A percentile compares a stretch with the other conserved stretches of the same genome.
phyloP scores from a whole-genome alignment of 495 filamentous ascomycete species.

The Stereocaulon alpinum region DNA sequence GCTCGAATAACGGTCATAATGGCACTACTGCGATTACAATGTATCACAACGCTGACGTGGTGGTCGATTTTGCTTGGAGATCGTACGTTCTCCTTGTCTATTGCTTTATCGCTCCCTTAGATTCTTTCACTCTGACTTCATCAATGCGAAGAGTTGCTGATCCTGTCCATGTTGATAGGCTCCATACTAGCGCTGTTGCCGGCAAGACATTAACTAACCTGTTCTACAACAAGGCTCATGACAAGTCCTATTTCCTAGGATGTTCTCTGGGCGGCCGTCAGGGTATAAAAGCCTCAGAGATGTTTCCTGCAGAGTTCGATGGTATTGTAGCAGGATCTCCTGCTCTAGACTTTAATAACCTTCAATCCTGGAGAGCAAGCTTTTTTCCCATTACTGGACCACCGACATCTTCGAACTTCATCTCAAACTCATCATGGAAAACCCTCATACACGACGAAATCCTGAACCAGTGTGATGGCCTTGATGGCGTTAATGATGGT shows the following conservation, averaged over 20 bases:
- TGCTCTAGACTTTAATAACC: constrained; percentile 39
- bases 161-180: constrained; percentile 9
- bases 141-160: constrained; percentile 10
- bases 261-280: constrained; percentile 48
- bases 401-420: constrained; percentile 36
- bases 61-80: constrained; percentile 39
- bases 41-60: constrained; percentile 39
- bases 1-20: constrained; percentile 49
- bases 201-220: constrained; percentile 39
- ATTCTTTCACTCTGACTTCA: neutral
- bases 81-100: constrained; percentile 24
- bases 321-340: constrained; percentile 55
- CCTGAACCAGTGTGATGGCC: constrained; percentile 52
- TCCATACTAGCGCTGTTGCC: constrained; percentile 42
- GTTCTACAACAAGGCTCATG: constrained; percentile 37
- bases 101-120: neutral
- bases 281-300: constrained; percentile 41
- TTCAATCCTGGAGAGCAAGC: constrained; percentile 43
- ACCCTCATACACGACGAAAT: constrained; percentile 45
- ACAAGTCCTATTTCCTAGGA: constrained; percentile 45
- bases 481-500: constrained; percentile 53
- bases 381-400: constrained; percentile 43
- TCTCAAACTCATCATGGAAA: constrained; percentile 40
- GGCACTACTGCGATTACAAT: constrained; percentile 43
- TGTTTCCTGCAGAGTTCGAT: constrained; percentile 49